Percentiles rank a stretch among this genome's conserved stretches.
Conservation (phyloP, 2,329 filamentous ascomycete species). For the Drechslerella coelobrocha region DNA sequence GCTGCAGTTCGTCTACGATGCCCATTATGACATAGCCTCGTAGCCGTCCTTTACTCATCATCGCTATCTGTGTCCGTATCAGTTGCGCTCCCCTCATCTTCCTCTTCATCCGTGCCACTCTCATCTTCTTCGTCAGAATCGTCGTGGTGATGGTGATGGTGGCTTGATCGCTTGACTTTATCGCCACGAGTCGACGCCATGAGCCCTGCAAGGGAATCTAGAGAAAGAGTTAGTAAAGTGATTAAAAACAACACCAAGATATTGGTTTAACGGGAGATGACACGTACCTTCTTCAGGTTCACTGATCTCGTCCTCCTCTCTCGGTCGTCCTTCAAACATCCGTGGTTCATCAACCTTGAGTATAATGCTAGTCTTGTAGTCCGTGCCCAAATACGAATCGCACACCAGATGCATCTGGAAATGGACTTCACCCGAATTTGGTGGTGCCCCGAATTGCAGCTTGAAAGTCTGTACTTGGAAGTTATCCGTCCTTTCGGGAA, state of each 20-base stretch:
- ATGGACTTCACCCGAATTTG: slow-evolving; percentile 88
- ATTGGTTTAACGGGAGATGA: slow-evolving; percentile 20
- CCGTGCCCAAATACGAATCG: slow-evolving; percentile 93
- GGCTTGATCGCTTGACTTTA: slow-evolving; percentile 62
- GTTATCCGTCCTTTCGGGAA: slow-evolving; percentile 82
- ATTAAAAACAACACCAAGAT: slow-evolving; percentile 2
- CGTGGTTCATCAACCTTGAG: slow-evolving; percentile 86
- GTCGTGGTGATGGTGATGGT: slow-evolving; percentile 67
- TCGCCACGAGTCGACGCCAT: slow-evolving; percentile 86
- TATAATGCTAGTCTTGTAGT: slow-evolving; percentile 88
- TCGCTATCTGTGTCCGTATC: slow-evolving; percentile 72
- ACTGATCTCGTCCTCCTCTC: slow-evolving; percentile 91
- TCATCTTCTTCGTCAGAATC: slow-evolving; percentile 74
- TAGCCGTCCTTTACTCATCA: slow-evolving; percentile 55
- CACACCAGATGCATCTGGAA: slow-evolving; percentile 94
- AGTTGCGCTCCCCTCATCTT: slow-evolving; percentile 68
- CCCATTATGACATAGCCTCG: not conserved
- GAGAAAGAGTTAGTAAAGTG: slow-evolving; percentile 54
- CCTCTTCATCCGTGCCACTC: slow-evolving; percentile 72
- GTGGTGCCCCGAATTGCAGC: slow-evolving; percentile 94
- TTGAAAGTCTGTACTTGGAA: slow-evolving; percentile 96
- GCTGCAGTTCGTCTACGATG: not conserved
- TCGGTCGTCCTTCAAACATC: slow-evolving; percentile 76
- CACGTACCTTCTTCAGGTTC: slow-evolving; percentile 94
- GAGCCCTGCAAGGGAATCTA: slow-evolving; percentile 87